phyloP scores from a whole-genome alignment of 495 filamentous ascomycete genomes.

The Aspergillus leporis region DNA sequence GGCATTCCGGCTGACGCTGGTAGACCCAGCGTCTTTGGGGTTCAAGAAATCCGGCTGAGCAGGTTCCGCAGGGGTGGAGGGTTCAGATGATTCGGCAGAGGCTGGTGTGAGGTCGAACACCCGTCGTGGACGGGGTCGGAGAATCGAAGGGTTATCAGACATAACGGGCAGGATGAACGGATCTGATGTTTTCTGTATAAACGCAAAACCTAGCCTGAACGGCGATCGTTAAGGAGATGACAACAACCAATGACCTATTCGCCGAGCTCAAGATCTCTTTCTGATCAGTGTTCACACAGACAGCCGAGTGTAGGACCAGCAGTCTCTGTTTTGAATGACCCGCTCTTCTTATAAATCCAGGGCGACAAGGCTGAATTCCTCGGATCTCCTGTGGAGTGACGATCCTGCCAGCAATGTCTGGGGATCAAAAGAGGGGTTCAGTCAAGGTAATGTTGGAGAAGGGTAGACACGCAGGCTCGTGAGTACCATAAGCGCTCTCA shows the following conservation, averaged over 20 bases:
- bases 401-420: background rate
- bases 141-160: constrained; percentile 55
- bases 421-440: background rate
- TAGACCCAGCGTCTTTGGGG: constrained; percentile 32
- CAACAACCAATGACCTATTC: background rate
- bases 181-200: background rate
- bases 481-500: background rate
- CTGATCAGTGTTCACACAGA: background rate
- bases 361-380: background rate
- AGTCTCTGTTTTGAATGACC: background rate
- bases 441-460: background rate
- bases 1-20: constrained; percentile 59
- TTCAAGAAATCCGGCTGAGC: constrained; percentile 35
- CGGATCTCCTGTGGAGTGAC: background rate
- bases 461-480: background rate
- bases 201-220: background rate
- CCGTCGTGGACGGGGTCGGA: constrained; percentile 73
- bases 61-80: constrained; percentile 46
- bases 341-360: background rate
- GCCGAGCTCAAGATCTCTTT: background rate
- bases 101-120: constrained; percentile 65
- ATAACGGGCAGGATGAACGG: constrained; percentile 27
- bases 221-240: background rate
- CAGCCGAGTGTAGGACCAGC: background rate
- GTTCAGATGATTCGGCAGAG: constrained; percentile 54